Evolutionary conservation across 768 basidiomycete genomes (phyloP), one percentile per base, ranked within the genome.

Genomic region (Podaxis sp.): DNA sequence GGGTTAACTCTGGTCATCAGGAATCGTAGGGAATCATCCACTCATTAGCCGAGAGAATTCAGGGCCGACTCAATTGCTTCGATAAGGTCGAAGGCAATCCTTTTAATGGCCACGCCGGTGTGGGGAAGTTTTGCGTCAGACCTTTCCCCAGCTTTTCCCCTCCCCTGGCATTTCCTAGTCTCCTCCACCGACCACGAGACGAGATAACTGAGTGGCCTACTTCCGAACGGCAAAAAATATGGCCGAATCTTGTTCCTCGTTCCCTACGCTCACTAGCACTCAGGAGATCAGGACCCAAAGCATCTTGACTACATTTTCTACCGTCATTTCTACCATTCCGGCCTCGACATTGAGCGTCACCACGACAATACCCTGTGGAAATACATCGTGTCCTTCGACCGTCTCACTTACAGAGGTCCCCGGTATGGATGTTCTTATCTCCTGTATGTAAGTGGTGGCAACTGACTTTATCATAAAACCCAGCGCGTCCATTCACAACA

Each of bases 261-360:
- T 74, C 56, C 77, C 83, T 52, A 83, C 81, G 6, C 72, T 72
- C 66, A 83, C 82, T 5, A 70, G 71, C 50, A 82, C 78, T 63
- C 73, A 71, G 50, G 69, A 75, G 4, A 36, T 80, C 66, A 77
- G 76, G 8, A 72, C 76, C 2, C 74, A 74, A 26, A 69, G 66
- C 22, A 58, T 72, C 5, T 71, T 74, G 17, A 81, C 78, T 5
- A 77, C 77, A 8, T 74, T 73, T 60, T 76, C 78, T 6, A 71
- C 70, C 24, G 77, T 49, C n/a, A 49, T 30, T 17, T 33, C 57
- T 6, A 58, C 57, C n/a, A 49, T 58, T 37, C 57, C 57, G 17
- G 44, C 44, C 20, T 58, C 57, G 8, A 36, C 48, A 22, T 33
- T 37, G 2, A 58, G 10, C 33, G 22, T 49, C 30, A 58, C 44